phyloP scores from a whole-genome alignment of 179 eudicot species.

The Camellia oleifera region DNA sequence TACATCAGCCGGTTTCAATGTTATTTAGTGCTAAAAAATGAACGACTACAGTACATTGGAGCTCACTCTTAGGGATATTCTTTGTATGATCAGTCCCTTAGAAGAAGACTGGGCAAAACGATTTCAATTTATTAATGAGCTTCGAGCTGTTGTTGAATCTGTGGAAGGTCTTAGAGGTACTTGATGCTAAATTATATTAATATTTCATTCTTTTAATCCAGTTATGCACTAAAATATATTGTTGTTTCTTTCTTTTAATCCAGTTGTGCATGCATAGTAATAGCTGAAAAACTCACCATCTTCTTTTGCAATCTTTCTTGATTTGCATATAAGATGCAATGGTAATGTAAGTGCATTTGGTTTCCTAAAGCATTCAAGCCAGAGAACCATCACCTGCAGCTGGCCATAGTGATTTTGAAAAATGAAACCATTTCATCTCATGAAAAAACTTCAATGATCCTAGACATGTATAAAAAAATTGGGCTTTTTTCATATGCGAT shows the following conservation, averaged over 20 bases:
- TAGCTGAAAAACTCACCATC: not conserved
- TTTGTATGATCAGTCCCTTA: slow-evolving; percentile 55
- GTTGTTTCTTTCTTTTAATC: too few species aligned
- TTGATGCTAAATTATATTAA: not conserved
- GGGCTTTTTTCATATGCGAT: not conserved
- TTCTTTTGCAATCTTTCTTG: not conserved
- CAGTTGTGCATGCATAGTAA: not conserved
- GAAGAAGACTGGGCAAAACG: slow-evolving; percentile 57
- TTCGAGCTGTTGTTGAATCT: slow-evolving; percentile 48
- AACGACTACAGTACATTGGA: slow-evolving; percentile 44
- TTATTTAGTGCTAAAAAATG: slow-evolving; percentile 25
- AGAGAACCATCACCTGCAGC: not conserved
- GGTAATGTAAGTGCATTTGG: not conserved
- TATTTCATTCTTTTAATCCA: not conserved
- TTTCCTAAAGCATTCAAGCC: not conserved
- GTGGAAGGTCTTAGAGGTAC: slow-evolving; percentile 83
- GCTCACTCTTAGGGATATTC: slow-evolving; percentile 47
- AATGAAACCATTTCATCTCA: not conserved
- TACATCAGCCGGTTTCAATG: slow-evolving; percentile 15
- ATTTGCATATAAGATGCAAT: not conserved
- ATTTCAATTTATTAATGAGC: slow-evolving; percentile 48
- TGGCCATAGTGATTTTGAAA: not conserved
- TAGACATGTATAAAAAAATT: not conserved
- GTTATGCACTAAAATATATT: too few species aligned
- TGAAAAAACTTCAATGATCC: not conserved